Evolutionary conservation across 2,329 filamentous ascomycete genomes (phyloP), one percentile per base, ranked within the genome.

Genomic region (Ophiostoma tasmaniense): DNA sequence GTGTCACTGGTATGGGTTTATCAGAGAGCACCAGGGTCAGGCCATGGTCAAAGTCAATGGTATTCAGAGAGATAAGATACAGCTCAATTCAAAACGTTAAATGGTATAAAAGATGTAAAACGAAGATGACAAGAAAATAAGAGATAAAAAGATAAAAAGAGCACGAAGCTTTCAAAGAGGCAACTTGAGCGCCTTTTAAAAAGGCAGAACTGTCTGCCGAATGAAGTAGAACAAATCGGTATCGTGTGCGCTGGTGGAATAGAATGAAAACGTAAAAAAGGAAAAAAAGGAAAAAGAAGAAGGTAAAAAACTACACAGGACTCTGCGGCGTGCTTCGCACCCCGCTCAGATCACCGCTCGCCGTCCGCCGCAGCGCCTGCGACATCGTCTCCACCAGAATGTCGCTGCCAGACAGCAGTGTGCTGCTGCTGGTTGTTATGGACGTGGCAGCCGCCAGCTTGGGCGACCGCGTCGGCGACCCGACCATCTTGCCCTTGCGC

Each of bases 381-480:
- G 89, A 85, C 93, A 97, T 96, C 3, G 93, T 97, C 82, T 97
- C 93, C 73, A 97, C 90, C 70, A 90, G 92, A 70, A 97, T 81
- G 72, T 97, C 93, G 33, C 88, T 65, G 67, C 70, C 61, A 3
- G 61, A 66, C 25, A 61, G 25, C 4, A 61, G 14, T 28, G 33
- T 30, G 25, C 14, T 17, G 20, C 25, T 37, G 20, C 42, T 35
- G 17, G 14, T 35, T 66, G 67, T 25, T 69, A 65, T 82, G 22
- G 64, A 65, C 3, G 71, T n/a, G 70, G 66, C 82, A 17, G 64
- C 67, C 4, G 71, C 64, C 68, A 73, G 66, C 69, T 70, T 73
- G 68, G 68, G 66, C 45, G 73, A 74, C 33, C 72, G 71, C 22
- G 22, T 25, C 7, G 89, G 90, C 76, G 90, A 92, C 42, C 84